Percentiles rank a stretch among this genome's conserved stretches.
These are phyloP conservation scores for Chlorella sp. DNA, from an alignment of 139 green algal genomes.

Conservation along the genomic window DNA sequence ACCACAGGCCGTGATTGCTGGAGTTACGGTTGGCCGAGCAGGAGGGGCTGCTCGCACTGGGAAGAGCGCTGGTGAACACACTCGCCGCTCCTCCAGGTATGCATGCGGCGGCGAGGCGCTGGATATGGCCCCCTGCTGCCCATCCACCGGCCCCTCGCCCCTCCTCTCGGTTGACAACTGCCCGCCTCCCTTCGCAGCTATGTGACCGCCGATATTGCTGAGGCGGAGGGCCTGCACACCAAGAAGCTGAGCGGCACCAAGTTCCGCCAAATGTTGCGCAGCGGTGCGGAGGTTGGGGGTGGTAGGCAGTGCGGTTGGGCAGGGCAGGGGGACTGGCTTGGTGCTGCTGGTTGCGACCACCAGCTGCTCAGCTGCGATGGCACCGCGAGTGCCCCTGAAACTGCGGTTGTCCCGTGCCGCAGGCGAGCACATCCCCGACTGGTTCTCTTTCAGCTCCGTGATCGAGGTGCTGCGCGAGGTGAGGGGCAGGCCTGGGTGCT, in stretches of 20 bases:
- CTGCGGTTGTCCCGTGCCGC: neutral
- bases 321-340: too few relatives aligned
- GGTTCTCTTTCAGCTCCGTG: slow-evolving; percentile 96
- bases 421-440: slow-evolving; percentile 94
- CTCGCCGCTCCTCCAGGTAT: neutral
- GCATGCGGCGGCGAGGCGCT: neutral
- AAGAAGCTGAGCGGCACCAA: slow-evolving; percentile 92
- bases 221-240: slow-evolving; percentile 72
- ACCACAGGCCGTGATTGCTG: neutral
- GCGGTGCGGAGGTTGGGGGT: neutral
- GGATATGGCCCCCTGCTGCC: neutral
- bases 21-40: neutral
- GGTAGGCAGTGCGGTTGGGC: neutral
- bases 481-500: too few relatives aligned
- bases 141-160: too few relatives aligned
- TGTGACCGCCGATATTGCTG: slow-evolving; percentile 79
- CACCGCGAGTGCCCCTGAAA: neutral
- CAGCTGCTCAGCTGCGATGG: neutral
- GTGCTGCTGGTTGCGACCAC: neutral
- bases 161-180: too few relatives aligned
- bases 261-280: slow-evolving; percentile 92
- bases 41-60: neutral
- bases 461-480: slow-evolving; percentile 87
- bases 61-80: neutral
- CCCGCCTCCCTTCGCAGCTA: too few relatives aligned